Evolutionary conservation across 805 yeast species (phyloP), one percentile per base, ranked within the genome.

Genomic region (Wickerhamiella kurtzmanii): DNA sequence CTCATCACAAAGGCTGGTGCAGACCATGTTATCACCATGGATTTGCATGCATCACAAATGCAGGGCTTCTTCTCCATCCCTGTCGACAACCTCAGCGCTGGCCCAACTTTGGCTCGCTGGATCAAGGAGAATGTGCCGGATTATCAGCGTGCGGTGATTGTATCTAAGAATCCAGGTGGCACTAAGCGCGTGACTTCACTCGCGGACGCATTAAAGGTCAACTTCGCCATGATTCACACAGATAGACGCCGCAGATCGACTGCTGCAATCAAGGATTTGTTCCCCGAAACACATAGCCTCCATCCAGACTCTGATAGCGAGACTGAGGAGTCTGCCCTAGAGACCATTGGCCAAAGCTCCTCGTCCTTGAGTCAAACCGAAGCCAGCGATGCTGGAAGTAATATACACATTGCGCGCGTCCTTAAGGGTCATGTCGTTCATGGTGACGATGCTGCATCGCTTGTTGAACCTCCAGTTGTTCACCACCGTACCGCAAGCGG

Each of bases 141-240:
- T 60, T 86, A 84, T 71, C 72, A 77, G 56, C 79, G 80, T 50
- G 89, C 95, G 1, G 98, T 94, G 21, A 94, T 92, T 46, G 98
- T 92, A 11, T 87, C 96, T n/a, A 92, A 92, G 64, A 92, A 92
- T 66, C 97, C 99, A 18, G 99, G 98, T 53, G 98, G 98, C 48
- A 88, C 99, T 18, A 92, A 92, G 64, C 76, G 98, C 55, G 99
- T 92, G 46, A 92, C 99, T 17, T 88, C 96, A 1, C 72, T 92
- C 57, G 98, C 98, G n/a, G 98, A 94, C 67, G 79, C 94, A 36
- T 73, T 92, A 57, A 89, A 89, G 67, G 84, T 92, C 56, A 87
- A 92, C 64, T 92, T 92, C 62, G 99, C 98, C 50, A 89, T 92
- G 97, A 89, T 94, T 56, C 97, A 92, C 63, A 92, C 98, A 18